A percentile compares a stretch with the other conserved stretches of the same genome.
phyloP scores from a whole-genome alignment of 2,329 filamentous ascomycete species.

The Phialophora tarda region DNA sequence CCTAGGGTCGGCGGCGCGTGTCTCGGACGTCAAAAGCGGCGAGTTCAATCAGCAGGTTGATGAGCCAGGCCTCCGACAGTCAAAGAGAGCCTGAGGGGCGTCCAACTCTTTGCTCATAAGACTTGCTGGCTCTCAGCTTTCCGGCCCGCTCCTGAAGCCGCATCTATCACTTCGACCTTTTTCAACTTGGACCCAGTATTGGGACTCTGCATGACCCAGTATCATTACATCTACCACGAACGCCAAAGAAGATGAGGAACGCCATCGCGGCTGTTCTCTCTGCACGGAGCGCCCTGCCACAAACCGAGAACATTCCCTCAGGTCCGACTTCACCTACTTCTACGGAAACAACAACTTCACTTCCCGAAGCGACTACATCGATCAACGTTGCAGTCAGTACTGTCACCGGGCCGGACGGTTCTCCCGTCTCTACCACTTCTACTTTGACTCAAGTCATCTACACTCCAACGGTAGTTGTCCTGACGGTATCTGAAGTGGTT shows the following conservation, averaged over 20 bases:
- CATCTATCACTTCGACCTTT: background rate
- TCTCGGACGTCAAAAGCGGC: background rate
- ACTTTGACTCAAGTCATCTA: background rate
- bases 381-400: background rate
- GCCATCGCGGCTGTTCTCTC: background rate
- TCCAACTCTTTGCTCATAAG: background rate
- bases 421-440: background rate
- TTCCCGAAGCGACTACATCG: background rate
- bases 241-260: background rate
- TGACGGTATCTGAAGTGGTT: background rate
- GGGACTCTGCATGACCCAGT: background rate
- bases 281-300: background rate
- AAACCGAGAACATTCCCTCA: fast-evolving
- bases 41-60: background rate
- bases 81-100: background rate
- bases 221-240: background rate
- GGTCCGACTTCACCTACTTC: background rate
- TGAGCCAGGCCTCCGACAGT: background rate
- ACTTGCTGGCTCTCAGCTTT: background rate
- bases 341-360: background rate
- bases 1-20: background rate
- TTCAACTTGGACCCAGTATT: background rate
- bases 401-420: background rate
- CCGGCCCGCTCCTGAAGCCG: background rate
- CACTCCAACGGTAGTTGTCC: background rate